Evolutionary conservation across 768 basidiomycete species (phyloP).

Genomic region (Tubosaeta sp.): DNA sequence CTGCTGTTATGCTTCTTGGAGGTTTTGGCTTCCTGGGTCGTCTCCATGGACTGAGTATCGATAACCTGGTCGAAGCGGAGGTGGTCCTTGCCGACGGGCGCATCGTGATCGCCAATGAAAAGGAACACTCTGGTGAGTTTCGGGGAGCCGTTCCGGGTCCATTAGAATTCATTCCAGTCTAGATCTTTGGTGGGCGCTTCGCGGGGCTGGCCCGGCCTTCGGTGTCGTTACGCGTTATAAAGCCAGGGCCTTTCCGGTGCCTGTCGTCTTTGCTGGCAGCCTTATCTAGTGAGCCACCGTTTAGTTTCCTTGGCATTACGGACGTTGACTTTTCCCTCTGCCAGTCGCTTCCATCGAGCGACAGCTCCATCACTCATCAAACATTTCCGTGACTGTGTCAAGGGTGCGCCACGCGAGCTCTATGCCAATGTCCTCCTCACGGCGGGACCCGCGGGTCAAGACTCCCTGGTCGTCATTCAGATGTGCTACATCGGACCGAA

Average conservation of each 20-base stretch:
- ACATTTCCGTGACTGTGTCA: conserved; percentile 92
- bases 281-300: conserved; percentile 76
- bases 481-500: conserved; percentile 83
- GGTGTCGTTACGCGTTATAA: conserved; percentile 89
- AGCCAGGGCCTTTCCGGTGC: conserved; percentile 83
- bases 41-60: conserved; percentile 80
- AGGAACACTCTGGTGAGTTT: conserved; percentile 59
- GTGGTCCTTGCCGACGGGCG: conserved; percentile 87
- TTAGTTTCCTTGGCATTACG: neutral
- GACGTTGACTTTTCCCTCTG: conserved; percentile 7
- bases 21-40: conserved; percentile 89
- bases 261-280: conserved; percentile 89
- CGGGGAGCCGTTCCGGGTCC: neutral
- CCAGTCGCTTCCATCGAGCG: conserved; percentile 79
- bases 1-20: conserved; percentile 76
- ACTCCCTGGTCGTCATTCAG: conserved; percentile 86
- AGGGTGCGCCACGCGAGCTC: conserved; percentile 79
- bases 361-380: conserved; percentile 85
- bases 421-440: conserved; percentile 91
- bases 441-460: conserved; percentile 79
- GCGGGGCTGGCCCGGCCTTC: conserved; percentile 78
- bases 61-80: conserved; percentile 88
- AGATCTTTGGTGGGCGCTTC: conserved; percentile 88
- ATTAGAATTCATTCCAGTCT: conserved; percentile 1
- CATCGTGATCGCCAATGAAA: conserved; percentile 74